These are phyloP conservation scores for Fusarium robinianum DNA, from an alignment of 2,329 filamentous ascomycete species.

Conservation along the genomic window DNA sequence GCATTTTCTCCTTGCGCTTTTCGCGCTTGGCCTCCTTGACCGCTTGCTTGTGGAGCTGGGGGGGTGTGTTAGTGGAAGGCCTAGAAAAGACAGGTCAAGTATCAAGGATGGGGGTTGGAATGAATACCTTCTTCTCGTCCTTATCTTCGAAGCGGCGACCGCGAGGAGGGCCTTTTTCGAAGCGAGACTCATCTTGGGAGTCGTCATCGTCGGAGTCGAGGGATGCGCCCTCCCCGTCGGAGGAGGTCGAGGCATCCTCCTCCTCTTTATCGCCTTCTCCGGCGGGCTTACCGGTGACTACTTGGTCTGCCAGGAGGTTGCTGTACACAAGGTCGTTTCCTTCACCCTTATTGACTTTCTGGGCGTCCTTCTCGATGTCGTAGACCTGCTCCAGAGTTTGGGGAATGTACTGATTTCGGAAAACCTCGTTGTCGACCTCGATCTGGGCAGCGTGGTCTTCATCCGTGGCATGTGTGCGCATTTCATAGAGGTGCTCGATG, in stretches of 20 bases:
- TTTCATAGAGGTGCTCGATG: constrained; percentile 70
- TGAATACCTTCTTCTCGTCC: constrained; percentile 74
- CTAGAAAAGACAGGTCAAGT: not conserved
- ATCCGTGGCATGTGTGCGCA: constrained; percentile 54
- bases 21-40: constrained; percentile 96
- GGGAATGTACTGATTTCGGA: constrained; percentile 94
- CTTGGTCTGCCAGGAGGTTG: constrained; percentile 76
- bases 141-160: constrained; percentile 91
- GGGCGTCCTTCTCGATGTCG: constrained; percentile 88
- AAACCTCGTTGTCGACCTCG: constrained; percentile 87
- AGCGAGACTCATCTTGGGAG: constrained; percentile 56
- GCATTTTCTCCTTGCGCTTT: constrained; percentile 92
- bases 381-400: constrained; percentile 96
- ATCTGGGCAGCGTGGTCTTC: constrained; percentile 61
- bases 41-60: constrained; percentile 73
- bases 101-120: not conserved
- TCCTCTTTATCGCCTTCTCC: constrained; percentile 43
- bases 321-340: constrained; percentile 82
- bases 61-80: constrained; percentile 30
- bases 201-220: constrained; percentile 46
- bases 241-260: constrained; percentile 46
- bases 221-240: constrained; percentile 55
- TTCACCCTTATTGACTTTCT: constrained; percentile 73
- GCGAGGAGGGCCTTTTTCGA: constrained; percentile 70
- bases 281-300: constrained; percentile 52